Conservation (phyloP, 2,329 filamentous ascomycete species). For the Intubia oerlemansii region DNA sequence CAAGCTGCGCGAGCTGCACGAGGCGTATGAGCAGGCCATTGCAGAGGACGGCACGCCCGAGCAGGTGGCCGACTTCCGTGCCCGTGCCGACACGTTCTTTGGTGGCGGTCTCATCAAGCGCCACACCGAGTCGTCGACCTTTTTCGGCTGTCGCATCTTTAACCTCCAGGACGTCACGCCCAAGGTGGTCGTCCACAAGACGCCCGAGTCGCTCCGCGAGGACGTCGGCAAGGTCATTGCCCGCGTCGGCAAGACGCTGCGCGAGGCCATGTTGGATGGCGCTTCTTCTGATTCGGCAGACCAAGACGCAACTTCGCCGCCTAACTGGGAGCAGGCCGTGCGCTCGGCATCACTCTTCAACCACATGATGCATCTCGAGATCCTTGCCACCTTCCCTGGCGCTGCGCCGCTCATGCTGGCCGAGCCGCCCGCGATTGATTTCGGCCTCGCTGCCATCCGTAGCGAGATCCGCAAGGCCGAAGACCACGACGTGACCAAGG, state of each 20-base stretch:
- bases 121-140: constrained; percentile 8
- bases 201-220: constrained; percentile 13
- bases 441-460: constrained; percentile 43
- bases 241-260: constrained; percentile 6
- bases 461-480: constrained; percentile 5
- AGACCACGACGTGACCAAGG: constrained; percentile 5
- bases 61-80: constrained; percentile 5
- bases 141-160: constrained; percentile 8
- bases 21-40: constrained; percentile 7
- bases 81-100: constrained; percentile 6
- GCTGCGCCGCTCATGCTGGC: constrained; percentile 30
- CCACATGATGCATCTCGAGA: constrained; percentile 8
- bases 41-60: constrained; percentile 6
- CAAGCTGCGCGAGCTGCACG: constrained; percentile 6
- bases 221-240: constrained; percentile 14
- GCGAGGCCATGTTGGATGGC: constrained; percentile 1
- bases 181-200: constrained; percentile 6
- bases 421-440: constrained; percentile 38
- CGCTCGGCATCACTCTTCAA: constrained; percentile 7
- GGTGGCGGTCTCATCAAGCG: constrained; percentile 7
- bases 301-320: too few relatives aligned
- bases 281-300: neutral
- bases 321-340: constrained; percentile 9
- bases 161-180: constrained; percentile 6
- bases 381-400: constrained; percentile 8